Conservation (phyloP, 345 rosid species). For the Conringia planisiliqua region DNA sequence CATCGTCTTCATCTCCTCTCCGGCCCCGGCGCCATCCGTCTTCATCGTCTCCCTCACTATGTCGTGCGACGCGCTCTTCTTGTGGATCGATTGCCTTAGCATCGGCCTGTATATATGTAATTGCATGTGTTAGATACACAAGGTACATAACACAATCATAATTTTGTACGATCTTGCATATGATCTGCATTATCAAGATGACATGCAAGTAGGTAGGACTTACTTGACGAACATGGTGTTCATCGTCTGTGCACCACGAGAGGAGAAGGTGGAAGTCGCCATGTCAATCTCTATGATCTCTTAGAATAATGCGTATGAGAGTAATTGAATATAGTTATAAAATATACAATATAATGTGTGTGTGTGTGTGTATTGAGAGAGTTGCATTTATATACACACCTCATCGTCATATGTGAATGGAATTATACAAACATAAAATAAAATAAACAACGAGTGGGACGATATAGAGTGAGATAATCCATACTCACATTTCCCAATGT, state of each 20-base stretch:
- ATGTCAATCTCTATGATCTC: constrained; percentile 14
- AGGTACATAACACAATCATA: background rate
- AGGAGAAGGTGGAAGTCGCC: constrained; percentile 35
- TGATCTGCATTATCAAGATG: background rate
- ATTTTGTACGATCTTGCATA: background rate
- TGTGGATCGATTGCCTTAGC: constrained; percentile 36
- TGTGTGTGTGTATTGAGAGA: background rate
- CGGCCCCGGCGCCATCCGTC: constrained; percentile 23
- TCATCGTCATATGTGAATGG: constrained; percentile 6
- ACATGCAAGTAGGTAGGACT: background rate
- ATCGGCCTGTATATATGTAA: constrained; percentile 18
- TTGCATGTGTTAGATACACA: background rate
- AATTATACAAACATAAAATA: background rate
- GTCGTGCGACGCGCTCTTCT: constrained; percentile 33
- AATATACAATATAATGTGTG: background rate
- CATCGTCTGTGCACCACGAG: constrained; percentile 37
- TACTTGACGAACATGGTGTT: constrained; percentile 30
- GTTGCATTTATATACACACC: constrained; percentile 7
- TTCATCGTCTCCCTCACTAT: constrained; percentile 32
- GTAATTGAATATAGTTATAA: background rate
- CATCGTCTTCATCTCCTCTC: constrained; percentile 15
- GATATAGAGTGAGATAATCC: constrained; percentile 11
- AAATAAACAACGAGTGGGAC: background rate
- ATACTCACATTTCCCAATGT: constrained; percentile 28
- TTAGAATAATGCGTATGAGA: constrained; percentile 1